These are phyloP conservation scores for Arachnopeziza araneosa DNA, from an alignment of 2,329 filamentous ascomycete species.

Conservation along the genomic window DNA sequence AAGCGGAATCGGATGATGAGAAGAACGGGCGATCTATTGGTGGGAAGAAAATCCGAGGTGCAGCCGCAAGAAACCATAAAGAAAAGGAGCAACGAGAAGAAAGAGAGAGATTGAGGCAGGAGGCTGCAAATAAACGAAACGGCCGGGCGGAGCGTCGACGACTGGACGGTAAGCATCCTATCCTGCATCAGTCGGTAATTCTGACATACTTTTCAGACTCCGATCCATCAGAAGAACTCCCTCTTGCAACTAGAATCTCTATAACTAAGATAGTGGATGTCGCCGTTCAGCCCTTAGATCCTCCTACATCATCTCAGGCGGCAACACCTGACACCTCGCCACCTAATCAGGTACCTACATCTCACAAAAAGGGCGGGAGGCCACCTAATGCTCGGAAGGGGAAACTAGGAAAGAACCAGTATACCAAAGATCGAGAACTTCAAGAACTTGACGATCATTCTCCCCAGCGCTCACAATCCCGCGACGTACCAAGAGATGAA, in stretches of 20 bases:
- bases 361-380: conserved; percentile 57
- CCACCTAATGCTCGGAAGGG: conserved; percentile 61
- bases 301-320: conserved; percentile 41
- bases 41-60: conserved; percentile 55
- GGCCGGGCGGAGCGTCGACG: conserved; percentile 75
- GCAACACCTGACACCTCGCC: conserved; percentile 45
- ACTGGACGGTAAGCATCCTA: conserved; percentile 61
- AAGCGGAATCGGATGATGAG: conserved; percentile 70
- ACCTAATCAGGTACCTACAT: conserved; percentile 36
- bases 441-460: conserved; percentile 48
- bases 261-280: conserved; percentile 28
- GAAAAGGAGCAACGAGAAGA: conserved; percentile 67
- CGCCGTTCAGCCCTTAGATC: conserved; percentile 32
- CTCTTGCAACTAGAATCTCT: conserved; percentile 39
- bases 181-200: not conserved
- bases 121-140: conserved; percentile 75
- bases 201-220: conserved; percentile 49
- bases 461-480: conserved; percentile 46
- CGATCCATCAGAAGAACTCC: conserved; percentile 64
- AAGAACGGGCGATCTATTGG: conserved; percentile 43
- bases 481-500: conserved; percentile 39
- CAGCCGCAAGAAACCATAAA: conserved; percentile 50
- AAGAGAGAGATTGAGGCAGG: conserved; percentile 65
- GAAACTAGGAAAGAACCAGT: conserved; percentile 71
- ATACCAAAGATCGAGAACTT: conserved; percentile 67